Evolutionary conservation across 164 flowering plant species (phyloP).

Genomic region (Vitis labrusca): DNA sequence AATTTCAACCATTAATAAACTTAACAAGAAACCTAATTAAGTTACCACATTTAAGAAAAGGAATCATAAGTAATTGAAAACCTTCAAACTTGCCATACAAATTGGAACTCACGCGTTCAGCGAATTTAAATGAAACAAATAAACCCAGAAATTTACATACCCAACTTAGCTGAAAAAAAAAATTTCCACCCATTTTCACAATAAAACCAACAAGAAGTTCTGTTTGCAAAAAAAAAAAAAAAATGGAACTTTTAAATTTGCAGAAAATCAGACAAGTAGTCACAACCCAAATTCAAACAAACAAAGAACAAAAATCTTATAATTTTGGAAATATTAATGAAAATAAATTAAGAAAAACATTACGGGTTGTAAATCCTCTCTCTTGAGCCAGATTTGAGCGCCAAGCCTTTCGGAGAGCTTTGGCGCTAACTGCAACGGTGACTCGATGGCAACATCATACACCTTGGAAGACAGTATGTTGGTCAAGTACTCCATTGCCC

Average conservation of each 20-base stretch:
- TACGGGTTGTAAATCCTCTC: constrained; percentile 95
- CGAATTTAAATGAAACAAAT: too few species aligned
- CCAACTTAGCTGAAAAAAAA: too few species aligned
- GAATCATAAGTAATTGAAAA: not conserved
- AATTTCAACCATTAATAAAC: not conserved
- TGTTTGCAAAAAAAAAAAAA: too few species aligned
- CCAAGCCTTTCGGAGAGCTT: constrained; percentile 78
- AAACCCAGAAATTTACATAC: too few species aligned
- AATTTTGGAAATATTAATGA: not conserved
- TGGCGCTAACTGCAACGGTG: constrained; percentile 73
- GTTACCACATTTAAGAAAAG: not conserved
- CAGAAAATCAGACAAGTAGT: not conserved
- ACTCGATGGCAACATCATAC: constrained; percentile 81
- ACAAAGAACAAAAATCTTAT: not conserved
- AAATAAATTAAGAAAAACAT: constrained; percentile 10
- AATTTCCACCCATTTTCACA: too few species aligned
- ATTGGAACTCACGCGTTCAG: not conserved
- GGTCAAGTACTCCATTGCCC: constrained; percentile 67
- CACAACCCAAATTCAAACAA: not conserved
- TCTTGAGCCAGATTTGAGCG: constrained; percentile 65
- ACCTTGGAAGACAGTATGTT: constrained; percentile 76
- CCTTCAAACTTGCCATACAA: not conserved
- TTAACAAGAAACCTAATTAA: not conserved
- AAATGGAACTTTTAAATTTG: too few species aligned
- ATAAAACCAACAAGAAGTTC: too few species aligned